A percentile compares a stretch with the other conserved stretches of the same genome.
Conservation (phyloP, 306 rosid species). For the Elaeagnus macrophylla region DNA sequence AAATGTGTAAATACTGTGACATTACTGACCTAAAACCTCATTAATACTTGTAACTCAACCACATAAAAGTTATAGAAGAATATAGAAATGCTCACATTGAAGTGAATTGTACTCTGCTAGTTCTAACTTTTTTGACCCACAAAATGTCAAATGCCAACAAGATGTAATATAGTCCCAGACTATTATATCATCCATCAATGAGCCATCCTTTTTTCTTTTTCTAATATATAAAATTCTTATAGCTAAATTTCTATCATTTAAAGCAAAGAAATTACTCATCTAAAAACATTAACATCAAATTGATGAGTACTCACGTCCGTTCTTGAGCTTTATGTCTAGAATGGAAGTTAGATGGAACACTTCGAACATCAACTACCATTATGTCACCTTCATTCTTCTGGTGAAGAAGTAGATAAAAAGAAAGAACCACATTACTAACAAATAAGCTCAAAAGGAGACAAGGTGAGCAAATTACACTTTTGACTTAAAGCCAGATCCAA, state of each 20-base stretch:
- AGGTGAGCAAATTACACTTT: no score
- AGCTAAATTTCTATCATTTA: no score
- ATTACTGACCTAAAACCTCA: background rate
- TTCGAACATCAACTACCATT: conserved; percentile 61
- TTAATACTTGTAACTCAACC: background rate
- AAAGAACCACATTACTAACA: conserved; percentile 14
- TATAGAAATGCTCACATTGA: no score
- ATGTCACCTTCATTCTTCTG: conserved; percentile 76
- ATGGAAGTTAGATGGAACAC: conserved; percentile 71
- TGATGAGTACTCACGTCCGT: conserved; percentile 71
- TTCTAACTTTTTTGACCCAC: background rate
- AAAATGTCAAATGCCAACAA: background rate
- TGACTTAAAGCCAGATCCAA: conserved; percentile 2
- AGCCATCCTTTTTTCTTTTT: no score
- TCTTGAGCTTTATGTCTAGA: conserved; percentile 84
- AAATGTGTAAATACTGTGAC: no score
- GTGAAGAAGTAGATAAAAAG: conserved; percentile 10
- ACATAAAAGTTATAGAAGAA: background rate
- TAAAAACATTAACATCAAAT: conserved; percentile 10
- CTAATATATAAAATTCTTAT: no score
- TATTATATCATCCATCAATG: no score
- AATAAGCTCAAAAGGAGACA: no score
- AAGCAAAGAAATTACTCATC: background rate
- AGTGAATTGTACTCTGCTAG: background rate
- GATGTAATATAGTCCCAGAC: background rate